phyloP scores from a whole-genome alignment of 106 monocot genomes.

The Alisma plantagoaquatica region DNA sequence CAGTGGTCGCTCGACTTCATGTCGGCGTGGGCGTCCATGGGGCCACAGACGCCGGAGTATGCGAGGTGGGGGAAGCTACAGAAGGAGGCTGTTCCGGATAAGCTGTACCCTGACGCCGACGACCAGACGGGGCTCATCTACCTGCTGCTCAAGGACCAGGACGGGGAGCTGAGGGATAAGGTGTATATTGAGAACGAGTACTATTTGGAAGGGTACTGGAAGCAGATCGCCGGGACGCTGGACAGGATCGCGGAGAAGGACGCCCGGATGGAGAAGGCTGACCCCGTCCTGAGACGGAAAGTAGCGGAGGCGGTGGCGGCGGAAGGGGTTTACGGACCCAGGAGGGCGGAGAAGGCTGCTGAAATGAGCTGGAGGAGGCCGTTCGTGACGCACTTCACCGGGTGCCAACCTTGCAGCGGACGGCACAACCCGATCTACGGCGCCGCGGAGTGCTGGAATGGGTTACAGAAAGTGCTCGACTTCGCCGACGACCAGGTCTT shows the following conservation, averaged over 20 bases:
- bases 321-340: slow-evolving; percentile 7
- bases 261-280: slow-evolving; percentile 30
- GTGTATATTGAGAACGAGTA: slow-evolving; percentile 57
- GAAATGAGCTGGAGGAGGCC: slow-evolving; percentile 36
- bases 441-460: slow-evolving; percentile 42
- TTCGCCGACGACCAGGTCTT: slow-evolving; percentile 68
- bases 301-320: neutral
- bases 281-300: slow-evolving; percentile 28
- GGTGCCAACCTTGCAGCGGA: slow-evolving; percentile 86
- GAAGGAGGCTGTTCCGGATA: slow-evolving; percentile 38
- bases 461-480: slow-evolving; percentile 30
- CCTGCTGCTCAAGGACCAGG: slow-evolving; percentile 36
- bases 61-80: slow-evolving; percentile 45
- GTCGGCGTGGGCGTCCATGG: slow-evolving; percentile 58
- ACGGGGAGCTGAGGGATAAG: slow-evolving; percentile 42
- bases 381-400: slow-evolving; percentile 88
- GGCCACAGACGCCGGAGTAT: slow-evolving; percentile 59
- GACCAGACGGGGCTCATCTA: slow-evolving; percentile 78
- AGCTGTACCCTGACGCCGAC: slow-evolving; percentile 56
- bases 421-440: slow-evolving; percentile 49
- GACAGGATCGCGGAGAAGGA: slow-evolving; percentile 32
- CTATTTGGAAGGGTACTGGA: slow-evolving; percentile 79
- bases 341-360: slow-evolving; percentile 11
- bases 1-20: slow-evolving; percentile 94
- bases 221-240: slow-evolving; percentile 52